Base-by-base conservation (phyloP, 495 filamentous ascomycete species). In the Daldinia vernicosa region DNA sequence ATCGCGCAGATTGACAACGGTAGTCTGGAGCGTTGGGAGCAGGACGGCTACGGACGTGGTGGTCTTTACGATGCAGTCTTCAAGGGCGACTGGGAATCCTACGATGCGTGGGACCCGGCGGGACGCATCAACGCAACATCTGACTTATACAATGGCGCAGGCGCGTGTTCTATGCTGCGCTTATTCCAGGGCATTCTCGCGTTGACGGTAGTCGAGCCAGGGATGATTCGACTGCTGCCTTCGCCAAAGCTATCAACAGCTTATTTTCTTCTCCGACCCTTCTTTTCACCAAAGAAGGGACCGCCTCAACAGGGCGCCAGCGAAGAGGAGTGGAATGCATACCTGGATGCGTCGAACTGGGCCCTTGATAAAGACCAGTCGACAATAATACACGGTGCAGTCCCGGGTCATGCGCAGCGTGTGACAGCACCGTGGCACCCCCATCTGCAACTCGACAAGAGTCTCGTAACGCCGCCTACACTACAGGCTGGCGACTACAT, bases 101-200 rank as follows among this genome's bases (percentile, higher is more conserved):
- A 93, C 72, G 92, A 97, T 74, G 88, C 94, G 0, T 97, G 91
- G 90, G 93, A 97, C 72, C 88, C 88, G 8, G 90, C 88, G 51
- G 89, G 89, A 75, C 86, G 94, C 50, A 79, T 96, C 24, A 85
- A 82, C 14, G 92, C 90, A 6, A 87, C 87, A 17, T 88, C 89
- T 64, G 94, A 98, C 66, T 75, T 97, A 45, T 97, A 98, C 80
- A 90, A 96, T 72, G 93, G 93, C 33, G 89, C 92, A 9, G 93
- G 93, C 4, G 89, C 91, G 1, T 97, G 93, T 81, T 91, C 87
- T 19, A 93, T 95, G 86, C 91, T 95, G 82, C 87, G 94, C 15
- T 93, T 97, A 85, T 95, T 91, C 80, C 93, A 97, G 75, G 94
- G 93, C 27, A 93, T 93, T 84, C 84, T 97, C 14, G 89, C 90